Base-by-base conservation (phyloP, 805 yeast species). In the Candida insectalens region DNA sequence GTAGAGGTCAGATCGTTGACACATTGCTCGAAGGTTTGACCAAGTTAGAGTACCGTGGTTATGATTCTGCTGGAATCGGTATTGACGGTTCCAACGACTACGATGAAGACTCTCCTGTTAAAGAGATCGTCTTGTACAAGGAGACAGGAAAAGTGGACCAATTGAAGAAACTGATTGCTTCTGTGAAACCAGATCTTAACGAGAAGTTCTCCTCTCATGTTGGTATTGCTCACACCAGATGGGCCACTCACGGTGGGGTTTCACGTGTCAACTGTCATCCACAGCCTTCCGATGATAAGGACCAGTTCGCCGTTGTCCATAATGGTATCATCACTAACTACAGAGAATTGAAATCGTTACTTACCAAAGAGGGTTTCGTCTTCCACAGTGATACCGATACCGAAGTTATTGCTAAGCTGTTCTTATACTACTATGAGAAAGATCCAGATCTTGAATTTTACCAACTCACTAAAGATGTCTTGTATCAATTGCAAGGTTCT, bases 241-340 rank as follows among this genome's bases (percentile, higher is more conserved):
- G 99, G 99, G 99, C 99, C 33, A 92, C 99, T 25, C 99, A 92
- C 60, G 99, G 99, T 60, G 83, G 78, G 50, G 96, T 96, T 37
- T 76, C 74, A 45, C 74, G 70, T 41, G 49, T 59, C 41, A 92
- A 92, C 67, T 92, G 97, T 57, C 99, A 92, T 59, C 99, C 99
- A 32, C 97, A 89, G 56, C 68, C 89, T 44, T 84, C 96, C 1
- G 98, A 85, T 57, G 70, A 73, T 7, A 60, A 61, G 30, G 80
- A 81, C 47, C 95, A 88, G 59, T 92, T 92, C 50, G 75, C 84
- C 29, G 78, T 92, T 43, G 97, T 92, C 34, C 99, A 92, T 67
- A 92, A 92, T 51, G 99, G 99, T 69, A 92, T 92, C 58, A 85
- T 92, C 60, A 92, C 98, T 49, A 92, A 92, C 62, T 89, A 80